Evolutionary conservation across 2,329 filamentous ascomycete genomes (phyloP), one percentile per base, ranked within the genome.

Genomic region (Aspergillus novofumigatus): DNA sequence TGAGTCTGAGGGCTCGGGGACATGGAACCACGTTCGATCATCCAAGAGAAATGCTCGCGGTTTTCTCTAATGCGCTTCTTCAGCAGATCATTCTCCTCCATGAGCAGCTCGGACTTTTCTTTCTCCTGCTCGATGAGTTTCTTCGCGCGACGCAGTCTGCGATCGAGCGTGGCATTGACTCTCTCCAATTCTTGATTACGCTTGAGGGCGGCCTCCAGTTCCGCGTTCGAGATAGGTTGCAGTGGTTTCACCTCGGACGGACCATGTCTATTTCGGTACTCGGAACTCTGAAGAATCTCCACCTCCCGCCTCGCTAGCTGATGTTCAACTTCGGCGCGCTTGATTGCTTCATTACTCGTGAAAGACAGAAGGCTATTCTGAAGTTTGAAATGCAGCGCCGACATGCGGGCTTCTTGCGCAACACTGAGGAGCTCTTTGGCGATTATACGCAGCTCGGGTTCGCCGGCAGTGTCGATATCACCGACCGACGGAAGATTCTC

Each of bases 251-350:
- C 63, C 60, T 76, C 68, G 78, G 85, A 68, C 80, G 83, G 65
- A 73, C 75, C 60, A 81, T 81, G 56, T 81, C 87, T 85, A 52
- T 83, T 83, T 52, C 85, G 83, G 69, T 89, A 84, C 68, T 94
- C 89, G 14, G 86, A 86, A 60, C 83, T 81, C 59, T 92, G 88
- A 28, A 97, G 78, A 11, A 92, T 90, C 60, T 96, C 90, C 21
- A 96, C 88, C 74, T 97, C 92, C 23, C 89, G 84, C 60, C 91
- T 85, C n/a, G 88, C 89, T 84, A 97, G 92, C 62, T 94, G 90
- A 66, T 96, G 89, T 74, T 97, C 93, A 4, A 97, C 92, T 38
- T 87, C 89, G 64, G 93, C 91, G 26, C 92, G 86, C 74, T 95
- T 92, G 9, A 91, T 85, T 29, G 92, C 88, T 65, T 96, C 91